phyloP scores from a whole-genome alignment of 2,329 filamentous ascomycete species.

The Zarea fungicola region DNA sequence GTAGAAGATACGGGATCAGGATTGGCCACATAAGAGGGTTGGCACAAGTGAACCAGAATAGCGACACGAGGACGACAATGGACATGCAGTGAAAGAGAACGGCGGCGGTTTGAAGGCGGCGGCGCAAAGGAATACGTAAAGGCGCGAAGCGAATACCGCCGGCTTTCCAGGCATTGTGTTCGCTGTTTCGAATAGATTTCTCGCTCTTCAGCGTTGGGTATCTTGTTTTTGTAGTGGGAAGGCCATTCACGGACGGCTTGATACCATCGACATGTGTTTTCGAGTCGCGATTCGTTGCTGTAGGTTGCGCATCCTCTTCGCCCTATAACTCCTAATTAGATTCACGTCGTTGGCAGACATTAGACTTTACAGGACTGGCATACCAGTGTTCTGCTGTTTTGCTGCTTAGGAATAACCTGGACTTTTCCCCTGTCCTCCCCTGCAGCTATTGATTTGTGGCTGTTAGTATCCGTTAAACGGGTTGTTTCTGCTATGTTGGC shows the following conservation, averaged over 20 bases:
- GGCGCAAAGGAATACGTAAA: conserved; percentile 63
- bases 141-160: conserved; percentile 78
- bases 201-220: conserved; percentile 7
- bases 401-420: not conserved
- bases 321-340: not conserved
- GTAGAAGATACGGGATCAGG: conserved; percentile 70
- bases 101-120: conserved; percentile 72
- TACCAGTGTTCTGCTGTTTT: not conserved
- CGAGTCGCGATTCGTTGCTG: not conserved
- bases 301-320: not conserved
- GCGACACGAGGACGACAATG: conserved; percentile 64
- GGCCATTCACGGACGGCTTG: not conserved
- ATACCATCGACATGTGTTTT: conserved; percentile 5
- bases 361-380: not conserved
- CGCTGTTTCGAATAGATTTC: conserved; percentile 1
- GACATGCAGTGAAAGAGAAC: conserved; percentile 69
- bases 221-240: not conserved
- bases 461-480: too few species aligned
- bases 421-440: not conserved
- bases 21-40: conserved; percentile 90
- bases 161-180: conserved; percentile 27
- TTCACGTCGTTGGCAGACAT: not conserved
- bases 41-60: conserved; percentile 87
- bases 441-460: not conserved
- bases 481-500: too few species aligned